Percentiles rank a stretch among this genome's conserved stretches.
Conservation (phyloP, 2,329 filamentous ascomycete species). For the Fusarium scirpi region DNA sequence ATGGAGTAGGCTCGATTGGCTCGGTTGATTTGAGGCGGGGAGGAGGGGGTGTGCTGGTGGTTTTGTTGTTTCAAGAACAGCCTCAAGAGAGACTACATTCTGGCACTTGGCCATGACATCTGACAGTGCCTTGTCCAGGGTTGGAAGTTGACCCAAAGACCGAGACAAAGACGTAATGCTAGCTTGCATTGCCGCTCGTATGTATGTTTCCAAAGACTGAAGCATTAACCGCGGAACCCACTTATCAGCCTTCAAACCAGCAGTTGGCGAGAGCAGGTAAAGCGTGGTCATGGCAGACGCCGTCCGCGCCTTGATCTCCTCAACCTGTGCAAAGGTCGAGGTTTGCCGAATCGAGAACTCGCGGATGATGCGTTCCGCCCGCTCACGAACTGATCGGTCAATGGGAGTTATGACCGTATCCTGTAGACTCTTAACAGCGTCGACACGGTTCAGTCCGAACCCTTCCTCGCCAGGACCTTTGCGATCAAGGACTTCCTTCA, state of each 20-base stretch:
- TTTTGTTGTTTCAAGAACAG: constrained; percentile 76
- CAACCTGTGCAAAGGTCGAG: constrained; percentile 71
- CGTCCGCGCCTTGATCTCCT: constrained; percentile 80
- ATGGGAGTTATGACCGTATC: constrained; percentile 76
- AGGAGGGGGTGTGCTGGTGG: constrained; percentile 77
- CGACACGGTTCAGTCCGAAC: constrained; percentile 78
- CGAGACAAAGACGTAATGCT: constrained; percentile 80
- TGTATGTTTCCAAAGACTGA: constrained; percentile 81
- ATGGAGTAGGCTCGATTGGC: constrained; percentile 70
- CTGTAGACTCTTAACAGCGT: constrained; percentile 77
- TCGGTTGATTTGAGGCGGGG: constrained; percentile 50
- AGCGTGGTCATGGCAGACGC: constrained; percentile 80
- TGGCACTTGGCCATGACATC: constrained; percentile 89
- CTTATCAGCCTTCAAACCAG: constrained; percentile 64
- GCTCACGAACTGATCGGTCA: constrained; percentile 78
- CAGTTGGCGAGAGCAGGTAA: constrained; percentile 81
- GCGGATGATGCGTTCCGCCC: constrained; percentile 81
- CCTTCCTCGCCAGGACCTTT: constrained; percentile 80
- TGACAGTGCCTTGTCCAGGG: constrained; percentile 81
- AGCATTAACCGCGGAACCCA: constrained; percentile 79
- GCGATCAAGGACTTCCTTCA: constrained; percentile 78
- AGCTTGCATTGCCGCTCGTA: constrained; percentile 83
- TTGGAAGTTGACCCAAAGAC: constrained; percentile 82
- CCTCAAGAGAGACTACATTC: constrained; percentile 89
- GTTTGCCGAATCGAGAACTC: constrained; percentile 78